Evolutionary conservation across 139 green algal species (phyloP).

Genomic region (Zygnema cylindricum): DNA sequence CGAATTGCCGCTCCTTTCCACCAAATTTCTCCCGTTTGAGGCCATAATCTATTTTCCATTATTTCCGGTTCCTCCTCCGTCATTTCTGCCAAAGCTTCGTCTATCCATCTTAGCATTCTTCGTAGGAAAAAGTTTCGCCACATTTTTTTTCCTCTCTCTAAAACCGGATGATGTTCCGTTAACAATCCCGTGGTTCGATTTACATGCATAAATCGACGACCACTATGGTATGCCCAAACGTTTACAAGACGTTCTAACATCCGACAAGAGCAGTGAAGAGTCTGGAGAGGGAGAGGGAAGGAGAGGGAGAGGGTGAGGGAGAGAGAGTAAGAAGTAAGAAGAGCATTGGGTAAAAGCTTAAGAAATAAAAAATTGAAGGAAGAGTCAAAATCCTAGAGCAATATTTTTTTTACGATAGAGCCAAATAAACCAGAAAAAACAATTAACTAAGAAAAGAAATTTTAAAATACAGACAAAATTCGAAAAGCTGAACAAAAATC

Average conservation of each 20-base stretch:
- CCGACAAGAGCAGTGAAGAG: conserved; percentile 53
- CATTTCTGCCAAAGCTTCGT: conserved; percentile 40
- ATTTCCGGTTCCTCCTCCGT: conserved; percentile 15
- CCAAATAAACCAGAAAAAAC: too few species aligned
- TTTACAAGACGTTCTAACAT: conserved; percentile 52
- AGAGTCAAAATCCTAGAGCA: conserved; percentile 6
- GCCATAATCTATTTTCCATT: conserved; percentile 26
- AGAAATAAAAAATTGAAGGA: background rate
- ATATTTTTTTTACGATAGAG: background rate
- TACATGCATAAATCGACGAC: conserved; percentile 30
- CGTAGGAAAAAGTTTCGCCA: conserved; percentile 38
- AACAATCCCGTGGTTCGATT: conserved; percentile 33
- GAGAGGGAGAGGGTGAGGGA: background rate
- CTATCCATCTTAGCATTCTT: conserved; percentile 37
- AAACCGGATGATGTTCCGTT: conserved; percentile 35
- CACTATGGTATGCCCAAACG: conserved; percentile 58
- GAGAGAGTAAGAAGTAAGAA: background rate
- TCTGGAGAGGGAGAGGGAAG: conserved; percentile 13
- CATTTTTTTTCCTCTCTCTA: background rate
- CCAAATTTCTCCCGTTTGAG: conserved; percentile 29
- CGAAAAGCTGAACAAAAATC: too few species aligned
- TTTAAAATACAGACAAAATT: too few species aligned
- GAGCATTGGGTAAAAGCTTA: background rate
- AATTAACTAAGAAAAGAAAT: too few species aligned
- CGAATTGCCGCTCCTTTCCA: conserved; percentile 10